phyloP scores from a whole-genome alignment of 768 basidiomycete species.

The Panaeolus cyanescens region DNA sequence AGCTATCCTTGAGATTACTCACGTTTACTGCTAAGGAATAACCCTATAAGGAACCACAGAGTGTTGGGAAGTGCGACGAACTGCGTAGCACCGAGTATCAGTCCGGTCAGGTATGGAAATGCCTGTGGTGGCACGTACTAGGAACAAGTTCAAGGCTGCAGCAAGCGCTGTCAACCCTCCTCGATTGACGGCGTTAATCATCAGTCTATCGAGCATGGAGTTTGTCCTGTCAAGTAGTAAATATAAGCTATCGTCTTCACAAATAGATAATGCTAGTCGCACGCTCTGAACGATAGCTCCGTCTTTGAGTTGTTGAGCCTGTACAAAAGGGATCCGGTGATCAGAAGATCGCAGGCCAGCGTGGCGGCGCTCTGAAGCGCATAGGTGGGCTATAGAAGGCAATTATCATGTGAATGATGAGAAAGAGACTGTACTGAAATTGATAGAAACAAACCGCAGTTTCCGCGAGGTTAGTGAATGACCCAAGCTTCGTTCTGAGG shows the following conservation, averaged over 20 bases:
- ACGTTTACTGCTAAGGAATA: neutral
- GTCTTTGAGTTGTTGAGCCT: neutral
- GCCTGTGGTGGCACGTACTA: neutral
- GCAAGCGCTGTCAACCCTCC: constrained; percentile 2
- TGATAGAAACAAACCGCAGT: too few relatives aligned
- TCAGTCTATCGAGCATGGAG: neutral
- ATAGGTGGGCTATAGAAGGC: neutral
- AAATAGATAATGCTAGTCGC: too few relatives aligned
- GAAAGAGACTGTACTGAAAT: too few relatives aligned
- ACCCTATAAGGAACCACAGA: neutral
- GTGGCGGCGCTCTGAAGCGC: neutral
- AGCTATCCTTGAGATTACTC: too few relatives aligned
- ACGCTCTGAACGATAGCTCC: neutral
- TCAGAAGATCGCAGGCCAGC: neutral
- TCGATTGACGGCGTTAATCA: constrained; percentile 6
- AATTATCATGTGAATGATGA: too few relatives aligned
- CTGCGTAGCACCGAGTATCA: neutral
- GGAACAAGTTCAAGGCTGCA: neutral
- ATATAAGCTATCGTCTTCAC: too few relatives aligned
- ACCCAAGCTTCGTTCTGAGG: too few relatives aligned
- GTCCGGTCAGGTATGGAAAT: neutral
- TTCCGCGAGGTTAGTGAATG: too few relatives aligned
- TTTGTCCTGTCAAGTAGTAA: constrained; percentile 5
- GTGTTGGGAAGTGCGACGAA: neutral
- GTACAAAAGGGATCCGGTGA: neutral